phyloP scores from a whole-genome alignment of 495 filamentous ascomycete genomes.

The Annulohypoxylon nitens region DNA sequence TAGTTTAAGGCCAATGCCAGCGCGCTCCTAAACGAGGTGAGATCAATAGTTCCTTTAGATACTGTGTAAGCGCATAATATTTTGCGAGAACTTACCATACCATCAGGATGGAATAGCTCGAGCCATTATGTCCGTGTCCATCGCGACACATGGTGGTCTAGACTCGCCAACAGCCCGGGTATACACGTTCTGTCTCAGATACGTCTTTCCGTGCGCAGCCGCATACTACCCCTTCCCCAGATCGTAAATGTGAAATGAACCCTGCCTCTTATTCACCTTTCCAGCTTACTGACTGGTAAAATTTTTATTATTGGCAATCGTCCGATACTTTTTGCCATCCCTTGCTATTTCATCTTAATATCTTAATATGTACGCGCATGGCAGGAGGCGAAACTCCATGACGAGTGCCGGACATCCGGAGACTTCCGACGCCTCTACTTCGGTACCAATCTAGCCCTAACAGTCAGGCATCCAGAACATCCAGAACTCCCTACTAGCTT shows the following conservation, averaged over 20 bases:
- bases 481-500: background rate
- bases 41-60: constrained; percentile 12
- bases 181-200: constrained; percentile 23
- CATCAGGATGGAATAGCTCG: constrained; percentile 20
- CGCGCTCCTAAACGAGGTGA: constrained; percentile 13
- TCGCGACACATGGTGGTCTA: constrained; percentile 24
- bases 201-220: constrained; percentile 22
- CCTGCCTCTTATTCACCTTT: background rate
- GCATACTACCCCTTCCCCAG: constrained; percentile 35
- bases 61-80: constrained; percentile 12
- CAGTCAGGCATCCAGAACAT: background rate
- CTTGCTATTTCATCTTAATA: constrained; percentile 17
- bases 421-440: constrained; percentile 1
- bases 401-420: constrained; percentile 26
- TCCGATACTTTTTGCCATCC: constrained; percentile 20
- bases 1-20: constrained; percentile 7
- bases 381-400: background rate
- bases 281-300: constrained; percentile 15
- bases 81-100: constrained; percentile 28
- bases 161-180: constrained; percentile 30
- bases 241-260: constrained; percentile 20
- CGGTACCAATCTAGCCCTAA: background rate
- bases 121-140: constrained; percentile 10
- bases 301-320: constrained; percentile 15
- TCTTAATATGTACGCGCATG: background rate